Base-by-base conservation (phyloP, 2,329 filamentous ascomycete species). In the Zalaria obscura region DNA sequence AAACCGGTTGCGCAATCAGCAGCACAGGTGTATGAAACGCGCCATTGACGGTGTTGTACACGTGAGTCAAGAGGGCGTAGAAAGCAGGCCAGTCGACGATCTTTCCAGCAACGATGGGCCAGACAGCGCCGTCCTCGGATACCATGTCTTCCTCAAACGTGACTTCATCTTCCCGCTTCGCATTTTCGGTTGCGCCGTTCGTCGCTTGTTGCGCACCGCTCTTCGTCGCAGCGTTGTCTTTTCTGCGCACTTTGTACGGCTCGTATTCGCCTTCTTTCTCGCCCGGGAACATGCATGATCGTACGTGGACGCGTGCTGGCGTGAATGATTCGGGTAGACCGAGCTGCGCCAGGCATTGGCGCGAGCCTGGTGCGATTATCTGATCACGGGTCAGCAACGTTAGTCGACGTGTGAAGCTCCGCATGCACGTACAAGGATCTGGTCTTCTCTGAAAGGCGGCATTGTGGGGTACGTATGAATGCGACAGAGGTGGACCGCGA, bases 1-100 rank as follows among this genome's bases (percentile, higher is more conserved):
- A 98, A 51, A 80, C 80, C 3, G 91, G 88, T 51, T 93, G 84
- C 5, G 83, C 76, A 62, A 96, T 82, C 47, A 98, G 76, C 59
- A 96, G 73, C 49, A 98, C 85, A 2, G 91, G 88, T 0, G 89
- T 95, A 65, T 95, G 91, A 59, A 94, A 91, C 3, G 85, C 86
- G 26, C 86, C 87, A 46, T 86, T 91, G 45, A 98, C 75, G 38
- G 83, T 76, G 61, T 84, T 80, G 70, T 95, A 85, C 49, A 96
- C 81, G 59, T 98, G 85, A 42, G 88, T 83, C 55, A 98, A 75
- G 54, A 96, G 80, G 28, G 91, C 89, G 49, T 94, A 83, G 66
- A 98, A 93, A 50, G 86, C 89, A 1, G 80, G 73, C 86, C 93
- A 94, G 58, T 96, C 78, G 35, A 82, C 78, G 47, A 98, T 91